Percentiles rank a stretch among this genome's conserved stretches.
phyloP scores from a whole-genome alignment of 495 filamentous ascomycete genomes.

The Talaromyces proteolyticus region DNA sequence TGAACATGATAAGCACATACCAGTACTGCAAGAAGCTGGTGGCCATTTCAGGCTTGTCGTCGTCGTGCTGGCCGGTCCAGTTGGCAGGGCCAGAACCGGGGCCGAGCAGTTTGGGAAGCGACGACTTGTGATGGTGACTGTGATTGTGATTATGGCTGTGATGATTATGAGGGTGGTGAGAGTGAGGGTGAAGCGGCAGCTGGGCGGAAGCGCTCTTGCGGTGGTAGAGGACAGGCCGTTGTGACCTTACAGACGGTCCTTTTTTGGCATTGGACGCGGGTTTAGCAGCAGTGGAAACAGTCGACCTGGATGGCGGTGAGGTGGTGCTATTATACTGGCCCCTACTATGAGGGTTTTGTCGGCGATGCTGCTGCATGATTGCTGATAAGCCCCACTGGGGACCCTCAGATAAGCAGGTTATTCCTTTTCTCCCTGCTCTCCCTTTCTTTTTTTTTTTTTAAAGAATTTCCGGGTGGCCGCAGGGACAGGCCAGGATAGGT shows the following conservation, averaged over 20 bases:
- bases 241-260: neutral
- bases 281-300: neutral
- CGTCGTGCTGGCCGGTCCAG: conserved; percentile 29
- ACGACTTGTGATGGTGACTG: conserved; percentile 28
- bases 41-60: conserved; percentile 45
- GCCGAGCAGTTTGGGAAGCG: conserved; percentile 17
- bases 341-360: conserved; percentile 8
- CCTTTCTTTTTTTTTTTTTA: too few species aligned
- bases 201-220: conserved; percentile 17
- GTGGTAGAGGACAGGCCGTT: conserved; percentile 1
- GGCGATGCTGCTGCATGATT: conserved; percentile 5
- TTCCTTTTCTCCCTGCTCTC: too few species aligned
- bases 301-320: conserved; percentile 5
- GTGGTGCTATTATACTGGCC: neutral
- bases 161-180: conserved; percentile 28
- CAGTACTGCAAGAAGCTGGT: conserved; percentile 62
- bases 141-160: conserved; percentile 22
- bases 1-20: conserved; percentile 31
- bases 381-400: neutral
- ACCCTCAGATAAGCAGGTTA: neutral
- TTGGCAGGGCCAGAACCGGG: conserved; percentile 16
- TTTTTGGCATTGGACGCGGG: neutral
- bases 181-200: conserved; percentile 27
- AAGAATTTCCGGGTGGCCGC: too few species aligned
- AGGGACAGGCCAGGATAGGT: too few species aligned